Percentiles rank a stretch among this genome's conserved stretches.
phyloP scores from a whole-genome alignment of 768 basidiomycete genomes.

The Boletus reticulatus region DNA sequence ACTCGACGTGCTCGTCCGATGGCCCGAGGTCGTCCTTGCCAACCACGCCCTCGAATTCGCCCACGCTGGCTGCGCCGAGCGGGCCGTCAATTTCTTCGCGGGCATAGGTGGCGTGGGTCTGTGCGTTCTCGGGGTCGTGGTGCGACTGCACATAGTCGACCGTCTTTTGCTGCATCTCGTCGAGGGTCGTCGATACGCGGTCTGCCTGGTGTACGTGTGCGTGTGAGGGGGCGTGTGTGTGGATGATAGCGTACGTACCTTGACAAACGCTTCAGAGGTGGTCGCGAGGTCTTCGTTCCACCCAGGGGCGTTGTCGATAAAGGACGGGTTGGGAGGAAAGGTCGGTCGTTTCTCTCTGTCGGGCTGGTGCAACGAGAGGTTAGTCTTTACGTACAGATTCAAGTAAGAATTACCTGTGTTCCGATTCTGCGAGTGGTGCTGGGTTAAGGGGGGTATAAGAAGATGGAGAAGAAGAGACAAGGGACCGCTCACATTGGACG shows the following conservation, averaged over 20 bases:
- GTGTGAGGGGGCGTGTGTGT: neutral
- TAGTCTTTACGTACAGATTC: neutral
- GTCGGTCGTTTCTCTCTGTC: conserved; percentile 55
- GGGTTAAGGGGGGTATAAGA: conserved; percentile 1
- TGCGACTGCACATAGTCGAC: conserved; percentile 12
- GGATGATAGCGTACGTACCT: conserved; percentile 36
- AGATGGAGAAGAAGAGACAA: neutral
- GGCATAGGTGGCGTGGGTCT: conserved; percentile 26
- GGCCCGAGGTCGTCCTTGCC: conserved; percentile 30
- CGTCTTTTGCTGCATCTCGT: conserved; percentile 25
- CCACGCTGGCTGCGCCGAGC: conserved; percentile 26
- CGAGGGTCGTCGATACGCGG: conserved; percentile 7
- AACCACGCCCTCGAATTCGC: conserved; percentile 30
- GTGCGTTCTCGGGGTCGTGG: conserved; percentile 15
- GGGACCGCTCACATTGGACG: conserved; percentile 5
- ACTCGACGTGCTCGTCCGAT: conserved; percentile 21
- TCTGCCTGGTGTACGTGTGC: conserved; percentile 21
- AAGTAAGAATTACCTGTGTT: conserved; percentile 39
- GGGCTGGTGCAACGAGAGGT: conserved; percentile 35
- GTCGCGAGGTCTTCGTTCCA: conserved; percentile 71
- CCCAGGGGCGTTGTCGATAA: conserved; percentile 56
- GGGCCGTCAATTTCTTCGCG: conserved; percentile 30
- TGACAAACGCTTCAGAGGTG: conserved; percentile 62
- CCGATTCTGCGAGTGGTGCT: conserved; percentile 61
- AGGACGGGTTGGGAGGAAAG: conserved; percentile 42